A percentile compares a stretch with the other conserved stretches of the same genome.
These are phyloP conservation scores for Salvia splendens DNA, from an alignment of 257 asterid genomes.

Conservation along the genomic window DNA sequence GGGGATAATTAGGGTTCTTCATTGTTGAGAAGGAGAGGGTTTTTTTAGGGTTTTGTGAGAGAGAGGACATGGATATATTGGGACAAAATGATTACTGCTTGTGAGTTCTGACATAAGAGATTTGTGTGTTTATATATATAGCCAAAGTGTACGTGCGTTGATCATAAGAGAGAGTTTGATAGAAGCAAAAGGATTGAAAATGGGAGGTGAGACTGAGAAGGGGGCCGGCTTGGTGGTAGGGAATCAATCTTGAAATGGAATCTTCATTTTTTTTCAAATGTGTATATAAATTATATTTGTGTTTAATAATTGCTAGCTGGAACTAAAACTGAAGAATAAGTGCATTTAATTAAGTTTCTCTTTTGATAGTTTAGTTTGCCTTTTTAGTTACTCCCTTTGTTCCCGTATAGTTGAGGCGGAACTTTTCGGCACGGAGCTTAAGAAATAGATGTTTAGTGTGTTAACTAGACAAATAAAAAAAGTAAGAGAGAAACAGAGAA, in stretches of 20 bases:
- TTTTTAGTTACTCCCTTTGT: no score
- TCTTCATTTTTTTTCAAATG: no score
- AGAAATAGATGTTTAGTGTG: no score
- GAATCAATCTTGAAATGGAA: conserved; percentile 22
- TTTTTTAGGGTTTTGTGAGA: conserved; percentile 37
- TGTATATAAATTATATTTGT: no score
- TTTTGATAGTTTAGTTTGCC: no score
- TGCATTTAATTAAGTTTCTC: no score
- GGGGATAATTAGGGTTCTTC: conserved; percentile 36
- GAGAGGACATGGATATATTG: conserved; percentile 31
- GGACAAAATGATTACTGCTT: conserved; percentile 16
- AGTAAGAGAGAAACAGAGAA: no score
- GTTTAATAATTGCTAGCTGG: no score
- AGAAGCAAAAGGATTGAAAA: conserved; percentile 45
- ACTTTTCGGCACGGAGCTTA: no score
- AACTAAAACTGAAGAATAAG: no score
- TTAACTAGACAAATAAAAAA: no score
- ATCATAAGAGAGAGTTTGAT: conserved; percentile 22
- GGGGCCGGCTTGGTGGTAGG: background rate
- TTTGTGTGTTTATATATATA: conserved; percentile 34
- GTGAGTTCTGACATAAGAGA: conserved; percentile 51
- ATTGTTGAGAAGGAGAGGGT: background rate
- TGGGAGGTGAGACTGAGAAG: conserved; percentile 48
- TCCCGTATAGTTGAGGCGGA: no score
- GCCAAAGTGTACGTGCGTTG: conserved; percentile 1